A percentile compares a stretch with the other conserved stretches of the same genome.
These are phyloP conservation scores for Hyaloscypha variabilis DNA, from an alignment of 495 filamentous ascomycete species.

Conservation along the genomic window DNA sequence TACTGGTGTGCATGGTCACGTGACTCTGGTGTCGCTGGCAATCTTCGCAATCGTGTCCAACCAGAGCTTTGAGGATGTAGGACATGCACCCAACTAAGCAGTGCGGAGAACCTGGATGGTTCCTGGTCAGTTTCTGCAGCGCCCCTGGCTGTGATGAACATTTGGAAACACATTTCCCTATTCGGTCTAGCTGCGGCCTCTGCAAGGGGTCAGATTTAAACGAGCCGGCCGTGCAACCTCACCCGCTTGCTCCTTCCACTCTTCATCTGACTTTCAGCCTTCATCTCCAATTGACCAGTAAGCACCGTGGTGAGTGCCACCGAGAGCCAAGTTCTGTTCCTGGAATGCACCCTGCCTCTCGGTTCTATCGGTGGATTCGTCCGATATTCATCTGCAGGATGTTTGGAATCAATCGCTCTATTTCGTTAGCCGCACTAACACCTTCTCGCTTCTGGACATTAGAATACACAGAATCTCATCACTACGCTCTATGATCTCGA, in stretches of 20 bases:
- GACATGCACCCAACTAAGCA: neutral
- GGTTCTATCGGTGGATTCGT: neutral
- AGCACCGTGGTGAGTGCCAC: neutral
- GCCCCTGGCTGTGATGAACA: neutral
- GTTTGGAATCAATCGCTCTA: neutral
- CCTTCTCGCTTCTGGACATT: neutral
- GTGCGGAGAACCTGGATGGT: neutral
- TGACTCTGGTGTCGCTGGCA: neutral
- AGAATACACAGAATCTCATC: neutral
- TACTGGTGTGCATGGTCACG: neutral
- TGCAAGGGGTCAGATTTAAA: neutral
- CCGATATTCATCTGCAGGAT: neutral
- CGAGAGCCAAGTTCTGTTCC: neutral
- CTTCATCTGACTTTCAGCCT: too few relatives aligned
- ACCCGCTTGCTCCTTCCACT: neutral
- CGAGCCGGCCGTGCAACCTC: neutral
- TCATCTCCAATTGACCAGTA: neutral
- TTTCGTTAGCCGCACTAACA: neutral
- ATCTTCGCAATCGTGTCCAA: neutral
- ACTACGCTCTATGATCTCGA: neutral
- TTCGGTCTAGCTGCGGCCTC: neutral
- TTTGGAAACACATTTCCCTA: slow-evolving; percentile 9
- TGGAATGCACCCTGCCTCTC: neutral
- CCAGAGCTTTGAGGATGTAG: neutral
- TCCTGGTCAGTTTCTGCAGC: neutral